phyloP scores from a whole-genome alignment of 1,139 yeast species.

The Diutina pseudorugosa region DNA sequence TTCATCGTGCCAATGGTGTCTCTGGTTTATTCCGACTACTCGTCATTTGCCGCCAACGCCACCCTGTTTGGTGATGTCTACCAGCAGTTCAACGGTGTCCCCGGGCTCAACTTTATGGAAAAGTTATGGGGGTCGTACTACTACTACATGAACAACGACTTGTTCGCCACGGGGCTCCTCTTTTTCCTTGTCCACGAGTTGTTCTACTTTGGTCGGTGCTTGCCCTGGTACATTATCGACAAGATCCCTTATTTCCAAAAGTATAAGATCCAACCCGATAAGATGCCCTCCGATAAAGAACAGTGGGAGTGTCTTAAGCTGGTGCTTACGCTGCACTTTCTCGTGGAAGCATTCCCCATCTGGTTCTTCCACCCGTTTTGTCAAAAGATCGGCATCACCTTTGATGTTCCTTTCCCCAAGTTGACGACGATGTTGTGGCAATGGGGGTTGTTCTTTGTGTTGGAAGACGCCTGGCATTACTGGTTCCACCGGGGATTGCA shows the following conservation, averaged over 20 bases:
- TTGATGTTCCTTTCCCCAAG: constrained; percentile 29
- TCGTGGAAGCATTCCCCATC: constrained; percentile 35
- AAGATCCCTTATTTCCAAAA: constrained; percentile 27
- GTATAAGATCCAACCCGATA: constrained; percentile 32
- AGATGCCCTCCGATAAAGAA: constrained; percentile 27
- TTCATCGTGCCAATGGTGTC: neutral
- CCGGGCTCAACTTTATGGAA: constrained; percentile 18
- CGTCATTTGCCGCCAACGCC: constrained; percentile 23
- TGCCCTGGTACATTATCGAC: constrained; percentile 36
- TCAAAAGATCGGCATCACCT: constrained; percentile 25
- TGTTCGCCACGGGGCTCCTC: constrained; percentile 34
- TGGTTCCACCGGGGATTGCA: constrained; percentile 36
- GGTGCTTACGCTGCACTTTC: constrained; percentile 30
- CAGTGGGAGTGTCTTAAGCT: constrained; percentile 39
- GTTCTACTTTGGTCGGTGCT: constrained; percentile 32
- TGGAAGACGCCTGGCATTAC: constrained; percentile 38
- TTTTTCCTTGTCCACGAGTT: constrained; percentile 31
- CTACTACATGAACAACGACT: constrained; percentile 28
- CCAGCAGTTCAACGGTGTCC: constrained; percentile 19
- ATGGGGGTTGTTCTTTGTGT: constrained; percentile 26
- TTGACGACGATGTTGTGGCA: constrained; percentile 18
- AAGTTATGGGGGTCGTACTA: constrained; percentile 34
- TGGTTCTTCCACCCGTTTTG: constrained; percentile 39
- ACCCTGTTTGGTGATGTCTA: constrained; percentile 27
- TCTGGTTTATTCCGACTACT: constrained; percentile 27